Conservation (phyloP, 352 stramenopile species). For the Phytophthora aleatoria region DNA sequence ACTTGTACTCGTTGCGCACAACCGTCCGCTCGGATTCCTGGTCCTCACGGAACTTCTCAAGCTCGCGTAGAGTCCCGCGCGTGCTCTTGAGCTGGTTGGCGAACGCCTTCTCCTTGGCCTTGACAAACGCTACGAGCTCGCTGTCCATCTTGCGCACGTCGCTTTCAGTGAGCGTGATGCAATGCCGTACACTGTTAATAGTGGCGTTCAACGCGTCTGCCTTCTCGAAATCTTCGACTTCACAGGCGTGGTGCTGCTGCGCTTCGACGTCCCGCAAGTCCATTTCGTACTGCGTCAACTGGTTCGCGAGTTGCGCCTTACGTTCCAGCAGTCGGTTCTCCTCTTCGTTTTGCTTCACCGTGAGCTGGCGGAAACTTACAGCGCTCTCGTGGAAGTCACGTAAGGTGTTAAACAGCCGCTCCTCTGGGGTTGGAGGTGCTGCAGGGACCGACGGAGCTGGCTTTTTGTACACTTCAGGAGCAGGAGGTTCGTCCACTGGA, state of each 20-base stretch:
- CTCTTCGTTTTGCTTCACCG: slow-evolving; percentile 75
- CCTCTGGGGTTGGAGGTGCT: slow-evolving; percentile 55
- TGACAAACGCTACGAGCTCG: slow-evolving; percentile 70
- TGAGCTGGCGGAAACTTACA: slow-evolving; percentile 64
- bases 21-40: slow-evolving; percentile 56
- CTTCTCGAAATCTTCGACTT: slow-evolving; percentile 87
- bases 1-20: slow-evolving; percentile 59
- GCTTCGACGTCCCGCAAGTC: slow-evolving; percentile 81
- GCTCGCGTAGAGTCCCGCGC: slow-evolving; percentile 66
- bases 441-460: slow-evolving; percentile 27
- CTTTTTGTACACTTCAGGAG: slow-evolving; percentile 34
- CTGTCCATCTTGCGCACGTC: slow-evolving; percentile 80
- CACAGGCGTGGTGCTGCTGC: slow-evolving; percentile 78
- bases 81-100: slow-evolving; percentile 78
- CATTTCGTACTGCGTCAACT: slow-evolving; percentile 81
- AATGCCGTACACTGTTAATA: slow-evolving; percentile 83
- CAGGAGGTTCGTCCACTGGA: slow-evolving; percentile 18
- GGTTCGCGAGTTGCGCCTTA: slow-evolving; percentile 63
- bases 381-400: slow-evolving; percentile 79
- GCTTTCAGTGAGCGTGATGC: slow-evolving; percentile 80
- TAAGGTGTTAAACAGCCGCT: slow-evolving; percentile 68
- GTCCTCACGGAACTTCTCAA: slow-evolving; percentile 82
- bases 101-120: slow-evolving; percentile 81
- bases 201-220: slow-evolving; percentile 80
- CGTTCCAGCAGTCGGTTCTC: slow-evolving; percentile 75